Conservation (phyloP, 495 filamentous ascomycete species). For the Margaritispora aquatica region DNA sequence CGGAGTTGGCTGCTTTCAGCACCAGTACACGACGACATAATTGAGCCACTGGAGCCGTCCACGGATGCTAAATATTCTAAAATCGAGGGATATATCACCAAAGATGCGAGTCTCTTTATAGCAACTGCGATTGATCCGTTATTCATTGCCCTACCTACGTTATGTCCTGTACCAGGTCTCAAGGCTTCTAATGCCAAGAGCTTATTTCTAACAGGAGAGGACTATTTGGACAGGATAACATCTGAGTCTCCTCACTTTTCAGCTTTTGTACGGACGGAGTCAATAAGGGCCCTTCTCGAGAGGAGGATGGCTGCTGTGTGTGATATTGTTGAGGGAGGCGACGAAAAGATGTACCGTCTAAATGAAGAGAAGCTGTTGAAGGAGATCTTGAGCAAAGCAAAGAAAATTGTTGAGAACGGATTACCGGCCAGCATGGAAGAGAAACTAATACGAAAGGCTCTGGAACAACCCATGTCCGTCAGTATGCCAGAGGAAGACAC, state of each 20-base stretch:
- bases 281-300: conserved; percentile 30
- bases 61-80: conserved; percentile 1
- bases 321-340: conserved; percentile 73
- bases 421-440: conserved; percentile 83
- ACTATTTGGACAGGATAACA: conserved; percentile 59
- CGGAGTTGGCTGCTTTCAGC: conserved; percentile 62
- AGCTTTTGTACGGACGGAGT: conserved; percentile 6
- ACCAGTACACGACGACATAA: not conserved
- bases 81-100: conserved; percentile 31
- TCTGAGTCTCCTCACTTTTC: conserved; percentile 22
- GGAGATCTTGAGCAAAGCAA: conserved; percentile 65
- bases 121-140: conserved; percentile 80
- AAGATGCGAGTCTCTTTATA: conserved; percentile 64
- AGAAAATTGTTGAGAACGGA: conserved; percentile 53
- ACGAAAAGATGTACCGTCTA: conserved; percentile 75
- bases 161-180: conserved; percentile 26
- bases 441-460: conserved; percentile 65
- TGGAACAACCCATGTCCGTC: conserved; percentile 68
- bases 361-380: conserved; percentile 61
- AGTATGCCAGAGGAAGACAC: conserved; percentile 47
- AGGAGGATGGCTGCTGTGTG: conserved; percentile 59
- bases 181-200: conserved; percentile 40
- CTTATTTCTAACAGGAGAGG: conserved; percentile 73
- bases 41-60: conserved; percentile 11
- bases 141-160: conserved; percentile 76